Conservation (phyloP, 2,329 filamentous ascomycete genomes). For the Trichoderma breve region DNA sequence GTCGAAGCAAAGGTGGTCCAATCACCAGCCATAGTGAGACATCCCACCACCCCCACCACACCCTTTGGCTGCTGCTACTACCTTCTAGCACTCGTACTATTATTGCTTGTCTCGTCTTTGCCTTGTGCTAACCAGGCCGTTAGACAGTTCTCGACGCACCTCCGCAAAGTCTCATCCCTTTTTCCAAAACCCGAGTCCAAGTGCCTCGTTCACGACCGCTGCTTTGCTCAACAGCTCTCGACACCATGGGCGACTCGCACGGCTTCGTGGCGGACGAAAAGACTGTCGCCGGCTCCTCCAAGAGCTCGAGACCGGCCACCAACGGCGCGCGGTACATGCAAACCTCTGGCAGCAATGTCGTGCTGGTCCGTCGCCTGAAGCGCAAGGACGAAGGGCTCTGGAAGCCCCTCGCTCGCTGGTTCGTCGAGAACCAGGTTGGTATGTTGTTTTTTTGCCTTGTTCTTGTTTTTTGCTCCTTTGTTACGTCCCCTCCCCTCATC, state of each 20-base stretch:
- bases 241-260: conserved; percentile 17
- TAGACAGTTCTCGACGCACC: not conserved
- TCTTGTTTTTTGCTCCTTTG: not conserved
- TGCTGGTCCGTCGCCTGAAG: conserved; percentile 57
- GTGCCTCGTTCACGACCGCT: not conserved
- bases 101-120: not conserved
- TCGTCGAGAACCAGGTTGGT: conserved; percentile 80
- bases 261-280: conserved; percentile 20
- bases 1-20: not conserved
- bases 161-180: conserved; percentile 9
- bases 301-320: conserved; percentile 32
- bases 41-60: conserved; percentile 18
- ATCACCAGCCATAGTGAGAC: conserved; percentile 14
- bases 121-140: not conserved
- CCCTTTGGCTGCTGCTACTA: conserved; percentile 4
- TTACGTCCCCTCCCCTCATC: not conserved
- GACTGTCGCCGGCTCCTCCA: conserved; percentile 25
- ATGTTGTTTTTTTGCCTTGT: conserved; percentile 35
- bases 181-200: not conserved
- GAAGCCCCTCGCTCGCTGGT: conserved; percentile 63
- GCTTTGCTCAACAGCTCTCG: not conserved
- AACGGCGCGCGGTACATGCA: conserved; percentile 59
- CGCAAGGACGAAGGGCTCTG: conserved; percentile 61
- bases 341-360: conserved; percentile 49
- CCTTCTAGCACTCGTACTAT: not conserved